These are phyloP conservation scores for Myriosclerotinia curreyana DNA, from an alignment of 2,329 filamentous ascomycete species.

Conservation along the genomic window DNA sequence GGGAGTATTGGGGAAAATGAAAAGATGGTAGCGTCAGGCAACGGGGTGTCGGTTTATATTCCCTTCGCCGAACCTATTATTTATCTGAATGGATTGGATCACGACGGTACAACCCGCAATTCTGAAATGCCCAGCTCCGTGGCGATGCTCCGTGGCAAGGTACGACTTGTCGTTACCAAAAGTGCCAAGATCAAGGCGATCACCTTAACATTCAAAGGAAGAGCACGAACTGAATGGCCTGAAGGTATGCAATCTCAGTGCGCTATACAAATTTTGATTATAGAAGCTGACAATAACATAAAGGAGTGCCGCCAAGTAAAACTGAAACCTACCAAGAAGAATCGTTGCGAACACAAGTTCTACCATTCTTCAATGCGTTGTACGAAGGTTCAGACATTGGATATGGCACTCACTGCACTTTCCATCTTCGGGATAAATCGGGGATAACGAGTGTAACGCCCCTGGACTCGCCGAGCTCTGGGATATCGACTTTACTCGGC, in stretches of 20 bases:
- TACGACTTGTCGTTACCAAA: constrained; percentile 81
- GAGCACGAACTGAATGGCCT: constrained; percentile 90
- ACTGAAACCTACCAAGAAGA: constrained; percentile 80
- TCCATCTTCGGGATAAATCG: constrained; percentile 40
- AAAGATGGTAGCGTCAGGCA: constrained; percentile 73
- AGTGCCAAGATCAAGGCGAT: constrained; percentile 91
- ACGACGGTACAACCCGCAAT: constrained; percentile 43
- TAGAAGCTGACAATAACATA: constrained; percentile 12
- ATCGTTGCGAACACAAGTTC: constrained; percentile 80
- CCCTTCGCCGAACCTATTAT: constrained; percentile 75
- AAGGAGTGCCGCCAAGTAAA: constrained; percentile 82
- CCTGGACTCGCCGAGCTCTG: constrained; percentile 27
- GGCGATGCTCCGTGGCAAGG: constrained; percentile 78
- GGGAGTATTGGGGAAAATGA: constrained; percentile 43
- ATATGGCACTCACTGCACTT: constrained; percentile 62
- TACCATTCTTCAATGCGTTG: constrained; percentile 86
- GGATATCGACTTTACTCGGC: constrained; percentile 30
- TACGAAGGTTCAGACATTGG: constrained; percentile 56
- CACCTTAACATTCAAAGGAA: constrained; percentile 80
- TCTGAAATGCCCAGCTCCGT: constrained; percentile 46
- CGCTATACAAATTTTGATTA: not conserved
- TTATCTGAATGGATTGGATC: constrained; percentile 73
- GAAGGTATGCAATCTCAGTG: constrained; percentile 63
- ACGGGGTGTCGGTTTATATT: constrained; percentile 71
- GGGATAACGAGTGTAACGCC: constrained; percentile 35